These are phyloP conservation scores for Gamarada debralockiae DNA, from an alignment of 495 filamentous ascomycete species.

Conservation along the genomic window DNA sequence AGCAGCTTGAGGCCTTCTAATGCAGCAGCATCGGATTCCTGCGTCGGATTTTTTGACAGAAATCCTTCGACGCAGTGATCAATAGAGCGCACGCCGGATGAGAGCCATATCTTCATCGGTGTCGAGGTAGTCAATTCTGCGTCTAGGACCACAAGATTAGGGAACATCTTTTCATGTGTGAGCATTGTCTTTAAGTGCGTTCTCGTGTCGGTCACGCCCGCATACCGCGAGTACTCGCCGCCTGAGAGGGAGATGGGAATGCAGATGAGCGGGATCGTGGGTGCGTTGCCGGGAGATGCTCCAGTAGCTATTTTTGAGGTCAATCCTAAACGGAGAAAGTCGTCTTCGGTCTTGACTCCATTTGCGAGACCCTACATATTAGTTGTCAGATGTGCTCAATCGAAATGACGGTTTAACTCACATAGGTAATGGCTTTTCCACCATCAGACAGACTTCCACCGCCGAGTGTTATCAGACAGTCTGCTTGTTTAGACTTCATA, in stretches of 20 bases:
- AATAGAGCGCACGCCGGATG: constrained; percentile 52
- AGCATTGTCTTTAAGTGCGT: constrained; percentile 51
- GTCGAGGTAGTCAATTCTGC: constrained; percentile 47
- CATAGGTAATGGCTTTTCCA: constrained; percentile 52
- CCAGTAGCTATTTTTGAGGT: neutral
- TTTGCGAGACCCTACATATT: neutral
- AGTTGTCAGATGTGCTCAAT: neutral
- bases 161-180: constrained; percentile 35
- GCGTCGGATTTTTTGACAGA: constrained; percentile 39
- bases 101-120: constrained; percentile 52
- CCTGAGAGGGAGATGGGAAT: constrained; percentile 57
- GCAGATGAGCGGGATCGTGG: constrained; percentile 48
- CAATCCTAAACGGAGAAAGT: neutral
- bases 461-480: constrained; percentile 53
- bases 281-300: constrained; percentile 5
- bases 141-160: constrained; percentile 53
- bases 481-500: constrained; percentile 35
- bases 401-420: constrained; percentile 21
- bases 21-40: constrained; percentile 39
- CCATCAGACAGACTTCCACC: constrained; percentile 57
- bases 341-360: neutral
- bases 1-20: constrained; percentile 40
- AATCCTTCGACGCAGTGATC: constrained; percentile 60
- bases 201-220: constrained; percentile 50
- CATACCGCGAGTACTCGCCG: constrained; percentile 54